phyloP scores from a whole-genome alignment of 345 rosid species.

The Fremontodendron californicum region DNA sequence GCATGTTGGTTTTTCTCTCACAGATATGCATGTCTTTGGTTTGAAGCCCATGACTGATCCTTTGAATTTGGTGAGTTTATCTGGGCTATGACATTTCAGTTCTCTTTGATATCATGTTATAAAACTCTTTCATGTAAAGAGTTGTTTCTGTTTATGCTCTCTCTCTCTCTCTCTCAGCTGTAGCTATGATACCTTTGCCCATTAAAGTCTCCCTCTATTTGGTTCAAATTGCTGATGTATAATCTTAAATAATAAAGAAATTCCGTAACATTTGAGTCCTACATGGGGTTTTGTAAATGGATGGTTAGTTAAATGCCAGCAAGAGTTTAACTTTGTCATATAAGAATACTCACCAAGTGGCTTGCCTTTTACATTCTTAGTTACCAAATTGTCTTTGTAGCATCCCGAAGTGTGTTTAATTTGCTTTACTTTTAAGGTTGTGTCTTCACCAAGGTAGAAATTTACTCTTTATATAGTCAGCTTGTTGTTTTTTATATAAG shows the following conservation, averaged over 20 bases:
- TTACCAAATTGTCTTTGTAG: not conserved
- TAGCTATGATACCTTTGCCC: not conserved
- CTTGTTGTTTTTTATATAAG: not conserved
- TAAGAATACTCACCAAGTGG: not conserved
- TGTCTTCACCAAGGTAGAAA: not conserved
- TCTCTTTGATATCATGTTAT: not conserved
- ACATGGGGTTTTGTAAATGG: not conserved
- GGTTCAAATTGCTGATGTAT: not conserved
- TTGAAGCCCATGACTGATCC: conserved; percentile 59
- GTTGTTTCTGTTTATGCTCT: not conserved
- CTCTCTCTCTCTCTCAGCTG: not conserved
- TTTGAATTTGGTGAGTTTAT: conserved; percentile 50
- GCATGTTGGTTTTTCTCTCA: conserved; percentile 16
- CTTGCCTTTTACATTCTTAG: not conserved
- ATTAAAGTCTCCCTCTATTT: not conserved
- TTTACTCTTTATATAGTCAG: not conserved
- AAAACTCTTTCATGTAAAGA: not conserved
- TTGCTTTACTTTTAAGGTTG: not conserved
- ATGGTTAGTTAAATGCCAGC: conserved; percentile 2
- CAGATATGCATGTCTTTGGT: conserved; percentile 70
- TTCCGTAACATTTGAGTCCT: not conserved
- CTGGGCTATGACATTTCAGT: not conserved
- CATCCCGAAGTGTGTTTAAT: not conserved
- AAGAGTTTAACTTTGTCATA: not conserved
- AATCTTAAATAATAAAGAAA: conserved; percentile 1